Evolutionary conservation across 805 yeast genomes (phyloP).

Genomic region (Sugiyamaella floridensis): DNA sequence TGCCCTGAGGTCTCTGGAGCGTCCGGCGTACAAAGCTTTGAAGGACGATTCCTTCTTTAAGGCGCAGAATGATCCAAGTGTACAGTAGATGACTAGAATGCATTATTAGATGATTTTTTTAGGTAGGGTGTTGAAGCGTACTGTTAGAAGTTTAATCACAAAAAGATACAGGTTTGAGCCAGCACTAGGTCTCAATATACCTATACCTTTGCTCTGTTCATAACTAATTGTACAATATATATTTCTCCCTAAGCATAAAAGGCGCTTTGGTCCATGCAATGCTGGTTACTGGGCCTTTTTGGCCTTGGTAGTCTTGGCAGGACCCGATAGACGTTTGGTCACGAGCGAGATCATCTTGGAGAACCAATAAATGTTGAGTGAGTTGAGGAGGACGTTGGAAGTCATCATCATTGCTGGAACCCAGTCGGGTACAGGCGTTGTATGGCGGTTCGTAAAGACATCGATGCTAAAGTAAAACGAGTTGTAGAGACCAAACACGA

Average conservation of each 20-base stretch:
- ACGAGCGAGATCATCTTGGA: slow-evolving; percentile 64
- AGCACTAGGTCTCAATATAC: no score
- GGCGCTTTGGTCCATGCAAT: neutral
- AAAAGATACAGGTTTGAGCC: no score
- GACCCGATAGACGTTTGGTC: neutral
- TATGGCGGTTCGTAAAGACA: slow-evolving; percentile 28
- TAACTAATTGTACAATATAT: neutral
- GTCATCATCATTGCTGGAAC: slow-evolving; percentile 45
- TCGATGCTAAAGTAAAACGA: slow-evolving; percentile 46
- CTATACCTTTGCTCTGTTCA: no score
- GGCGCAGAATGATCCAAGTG: neutral
- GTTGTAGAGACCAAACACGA: slow-evolving; percentile 82
- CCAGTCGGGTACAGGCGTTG: slow-evolving; percentile 30
- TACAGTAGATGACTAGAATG: no score
- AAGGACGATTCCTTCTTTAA: slow-evolving; percentile 23
- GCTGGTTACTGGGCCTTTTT: neutral
- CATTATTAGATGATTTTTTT: neutral
- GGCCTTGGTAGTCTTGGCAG: neutral
- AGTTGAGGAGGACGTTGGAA: slow-evolving; percentile 57
- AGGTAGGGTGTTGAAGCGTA: no score
- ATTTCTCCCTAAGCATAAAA: neutral
- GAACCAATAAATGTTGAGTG: slow-evolving; percentile 81
- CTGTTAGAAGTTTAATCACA: no score
- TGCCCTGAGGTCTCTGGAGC: slow-evolving; percentile 46
- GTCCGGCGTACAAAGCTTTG: slow-evolving; percentile 36